Conservation (phyloP, 208 protist genomes). For the Leishmania gerbilli region DNA sequence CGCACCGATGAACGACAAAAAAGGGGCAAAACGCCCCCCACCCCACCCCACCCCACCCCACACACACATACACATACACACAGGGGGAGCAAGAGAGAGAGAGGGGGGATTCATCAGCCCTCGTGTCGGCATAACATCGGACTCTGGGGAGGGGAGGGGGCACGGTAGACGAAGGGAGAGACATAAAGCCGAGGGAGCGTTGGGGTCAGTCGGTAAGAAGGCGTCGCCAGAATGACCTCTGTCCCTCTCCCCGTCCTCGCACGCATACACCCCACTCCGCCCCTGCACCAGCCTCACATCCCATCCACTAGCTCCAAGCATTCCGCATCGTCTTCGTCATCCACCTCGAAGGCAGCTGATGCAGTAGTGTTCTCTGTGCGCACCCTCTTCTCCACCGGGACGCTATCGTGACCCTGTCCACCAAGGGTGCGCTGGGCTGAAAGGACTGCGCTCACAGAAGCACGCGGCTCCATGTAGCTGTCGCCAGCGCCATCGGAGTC, state of each 20-base stretch:
- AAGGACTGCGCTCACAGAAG: background rate
- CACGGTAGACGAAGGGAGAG: background rate
- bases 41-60: too few relatives aligned
- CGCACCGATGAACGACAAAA: background rate
- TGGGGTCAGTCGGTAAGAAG: background rate
- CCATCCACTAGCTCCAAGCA: slow-evolving; percentile 75
- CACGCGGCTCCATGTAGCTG: background rate
- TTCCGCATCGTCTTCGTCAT: slow-evolving; percentile 58
- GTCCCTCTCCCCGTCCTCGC: background rate
- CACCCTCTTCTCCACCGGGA: background rate
- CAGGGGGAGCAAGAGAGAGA: background rate
- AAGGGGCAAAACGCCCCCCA: background rate
- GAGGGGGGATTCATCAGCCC: background rate
- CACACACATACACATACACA: background rate
- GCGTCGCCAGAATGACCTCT: background rate
- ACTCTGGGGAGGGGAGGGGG: background rate
- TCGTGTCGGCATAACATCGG: background rate
- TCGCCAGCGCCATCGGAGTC: background rate
- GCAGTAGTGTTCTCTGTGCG: background rate
- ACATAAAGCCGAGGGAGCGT: background rate
- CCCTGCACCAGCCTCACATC: slow-evolving; percentile 29
- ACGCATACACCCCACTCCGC: background rate
- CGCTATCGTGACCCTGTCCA: background rate
- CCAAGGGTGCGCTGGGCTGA: background rate
- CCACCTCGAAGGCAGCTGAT: background rate